Conservation (phyloP, 768 basidiomycete genomes). For the Russula sp. region DNA sequence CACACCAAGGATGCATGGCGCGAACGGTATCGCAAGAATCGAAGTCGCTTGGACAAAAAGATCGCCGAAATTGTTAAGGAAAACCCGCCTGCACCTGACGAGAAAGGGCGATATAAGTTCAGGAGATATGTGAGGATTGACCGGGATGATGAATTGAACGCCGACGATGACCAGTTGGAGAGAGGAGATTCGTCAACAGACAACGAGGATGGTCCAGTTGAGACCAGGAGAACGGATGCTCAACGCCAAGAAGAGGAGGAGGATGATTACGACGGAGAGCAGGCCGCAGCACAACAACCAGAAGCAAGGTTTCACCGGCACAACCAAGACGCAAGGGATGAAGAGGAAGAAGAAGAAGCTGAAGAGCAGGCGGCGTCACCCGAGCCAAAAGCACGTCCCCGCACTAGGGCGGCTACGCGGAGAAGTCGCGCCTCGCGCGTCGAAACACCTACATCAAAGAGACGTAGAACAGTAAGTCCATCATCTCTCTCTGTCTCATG, state of each 20-base stretch:
- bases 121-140: conserved; percentile 5
- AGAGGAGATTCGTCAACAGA: conserved; percentile 3
- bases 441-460: not conserved
- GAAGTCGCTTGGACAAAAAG: conserved; percentile 15
- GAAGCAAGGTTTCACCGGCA: not conserved
- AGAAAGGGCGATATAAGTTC: conserved; percentile 15
- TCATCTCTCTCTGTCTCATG: not conserved
- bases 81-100: conserved; percentile 12
- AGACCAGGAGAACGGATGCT: not conserved
- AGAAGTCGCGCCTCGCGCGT: not conserved
- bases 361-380: not conserved
- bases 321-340: not conserved
- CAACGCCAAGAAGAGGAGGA: conserved; percentile 17
- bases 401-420: not conserved
- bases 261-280: not conserved
- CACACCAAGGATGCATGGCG: conserved; percentile 26
- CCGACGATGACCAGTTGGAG: not conserved
- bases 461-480: conserved; percentile 1
- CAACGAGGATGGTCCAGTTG: not conserved
- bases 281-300: not conserved
- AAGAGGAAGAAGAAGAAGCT: not conserved
- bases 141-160: not conserved
- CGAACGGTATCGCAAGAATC: conserved; percentile 26
- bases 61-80: conserved; percentile 20
- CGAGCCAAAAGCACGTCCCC: not conserved